phyloP scores from a whole-genome alignment of 352 stramenopile species.

The Poterioochromonas sp. region DNA sequence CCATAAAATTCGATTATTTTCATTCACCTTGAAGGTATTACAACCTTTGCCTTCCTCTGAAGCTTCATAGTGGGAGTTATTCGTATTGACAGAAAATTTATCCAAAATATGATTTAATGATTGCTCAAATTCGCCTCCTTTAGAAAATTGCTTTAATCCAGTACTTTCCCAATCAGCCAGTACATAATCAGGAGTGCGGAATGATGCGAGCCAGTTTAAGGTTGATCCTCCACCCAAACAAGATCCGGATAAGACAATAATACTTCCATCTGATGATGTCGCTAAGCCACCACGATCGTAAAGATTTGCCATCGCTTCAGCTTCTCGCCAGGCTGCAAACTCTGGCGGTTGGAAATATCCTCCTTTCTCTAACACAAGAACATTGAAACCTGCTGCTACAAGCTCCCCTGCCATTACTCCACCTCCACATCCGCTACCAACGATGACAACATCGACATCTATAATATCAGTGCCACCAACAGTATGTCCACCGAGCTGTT shows the following conservation, averaged over 20 bases:
- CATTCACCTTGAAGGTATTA: background rate
- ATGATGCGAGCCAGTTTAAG: constrained; percentile 45
- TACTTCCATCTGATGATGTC: constrained; percentile 31
- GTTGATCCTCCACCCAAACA: constrained; percentile 45
- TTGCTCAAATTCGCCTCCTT: background rate
- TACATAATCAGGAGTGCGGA: constrained; percentile 36
- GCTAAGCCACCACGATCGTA: constrained; percentile 24
- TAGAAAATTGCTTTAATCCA: background rate
- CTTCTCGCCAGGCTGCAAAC: constrained; percentile 41
- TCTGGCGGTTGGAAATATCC: constrained; percentile 37
- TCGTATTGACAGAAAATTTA: background rate
- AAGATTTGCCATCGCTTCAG: constrained; percentile 29
- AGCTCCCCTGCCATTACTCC: constrained; percentile 39
- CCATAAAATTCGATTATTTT: constrained; percentile 24
- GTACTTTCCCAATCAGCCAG: background rate
- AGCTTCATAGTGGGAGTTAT: background rate
- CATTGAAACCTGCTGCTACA: constrained; percentile 38
- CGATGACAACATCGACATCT: constrained; percentile 42
- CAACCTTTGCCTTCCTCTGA: background rate
- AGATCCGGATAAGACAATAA: constrained; percentile 40
- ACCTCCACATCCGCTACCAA: constrained; percentile 43
- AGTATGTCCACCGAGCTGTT: background rate
- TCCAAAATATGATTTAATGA: background rate
- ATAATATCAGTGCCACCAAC: too few species aligned
- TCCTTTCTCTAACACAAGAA: constrained; percentile 46